phyloP scores from a whole-genome alignment of 768 basidiomycete species.

The Termitomyces sp. region DNA sequence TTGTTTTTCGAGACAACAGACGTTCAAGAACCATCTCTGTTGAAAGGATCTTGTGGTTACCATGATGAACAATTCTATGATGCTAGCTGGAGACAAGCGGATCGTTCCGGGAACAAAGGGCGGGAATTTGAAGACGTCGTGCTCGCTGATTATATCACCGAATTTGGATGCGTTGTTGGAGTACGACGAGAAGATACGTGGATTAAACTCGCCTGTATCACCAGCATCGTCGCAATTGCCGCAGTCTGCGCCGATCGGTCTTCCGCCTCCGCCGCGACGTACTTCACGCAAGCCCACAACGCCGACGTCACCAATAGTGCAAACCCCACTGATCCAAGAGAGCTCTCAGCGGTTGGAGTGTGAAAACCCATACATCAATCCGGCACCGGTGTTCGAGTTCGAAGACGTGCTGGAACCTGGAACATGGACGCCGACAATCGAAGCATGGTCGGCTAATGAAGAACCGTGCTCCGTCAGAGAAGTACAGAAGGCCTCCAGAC shows the following conservation, averaged over 20 bases:
- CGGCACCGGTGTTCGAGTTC: conserved; percentile 24
- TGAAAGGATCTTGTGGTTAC: not conserved
- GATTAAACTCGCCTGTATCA: conserved; percentile 1
- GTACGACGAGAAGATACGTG: conserved; percentile 46
- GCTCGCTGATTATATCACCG: conserved; percentile 45
- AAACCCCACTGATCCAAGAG: conserved; percentile 7
- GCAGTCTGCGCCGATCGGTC: conserved; percentile 25
- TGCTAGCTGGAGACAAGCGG: not conserved
- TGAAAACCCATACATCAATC: conserved; percentile 42
- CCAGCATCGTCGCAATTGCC: conserved; percentile 2
- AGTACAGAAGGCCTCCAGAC: conserved; percentile 5
- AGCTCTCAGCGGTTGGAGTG: conserved; percentile 1
- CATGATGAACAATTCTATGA: not conserved
- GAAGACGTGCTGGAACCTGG: conserved; percentile 5
- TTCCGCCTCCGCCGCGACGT: conserved; percentile 46
- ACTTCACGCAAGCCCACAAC: conserved; percentile 13
- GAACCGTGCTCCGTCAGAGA: conserved; percentile 1
- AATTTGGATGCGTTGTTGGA: conserved; percentile 55
- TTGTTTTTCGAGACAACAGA: not conserved
- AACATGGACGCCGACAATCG: conserved; percentile 3
- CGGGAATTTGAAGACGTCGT: conserved; percentile 4
- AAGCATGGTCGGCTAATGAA: conserved; percentile 8
- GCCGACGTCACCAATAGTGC: conserved; percentile 11
- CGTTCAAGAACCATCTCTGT: not conserved
- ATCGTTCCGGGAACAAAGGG: not conserved